phyloP scores from a whole-genome alignment of 2,329 filamentous ascomycete species.

The Botrytis sinoallii region DNA sequence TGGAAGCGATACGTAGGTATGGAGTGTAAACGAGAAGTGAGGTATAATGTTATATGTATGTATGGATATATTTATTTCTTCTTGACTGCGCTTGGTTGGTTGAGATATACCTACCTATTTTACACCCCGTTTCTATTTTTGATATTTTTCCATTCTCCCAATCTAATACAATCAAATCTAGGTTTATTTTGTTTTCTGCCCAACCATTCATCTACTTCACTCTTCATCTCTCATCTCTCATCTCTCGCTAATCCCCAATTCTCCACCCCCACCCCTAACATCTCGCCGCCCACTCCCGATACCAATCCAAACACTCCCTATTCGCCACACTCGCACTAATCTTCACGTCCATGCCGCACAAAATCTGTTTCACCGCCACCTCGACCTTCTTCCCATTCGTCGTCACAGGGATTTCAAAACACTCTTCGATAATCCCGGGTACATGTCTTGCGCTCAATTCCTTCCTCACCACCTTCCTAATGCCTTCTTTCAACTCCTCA shows the following conservation, averaged over 20 bases:
- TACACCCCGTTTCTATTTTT: neutral
- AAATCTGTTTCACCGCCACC: constrained; percentile 91
- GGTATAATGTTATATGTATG: neutral
- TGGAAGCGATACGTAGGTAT: neutral
- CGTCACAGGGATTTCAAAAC: constrained; percentile 78
- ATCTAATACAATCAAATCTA: neutral
- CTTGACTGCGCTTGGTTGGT: neutral
- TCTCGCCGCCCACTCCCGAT: constrained; percentile 65
- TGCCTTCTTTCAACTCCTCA: constrained; percentile 56
- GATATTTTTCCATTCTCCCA: neutral
- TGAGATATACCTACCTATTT: neutral
- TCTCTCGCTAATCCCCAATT: neutral
- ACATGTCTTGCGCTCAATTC: constrained; percentile 90
- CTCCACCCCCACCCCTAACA: constrained; percentile 14
- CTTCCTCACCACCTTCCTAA: constrained; percentile 66
- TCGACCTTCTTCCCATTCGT: constrained; percentile 98
- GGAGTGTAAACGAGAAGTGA: neutral
- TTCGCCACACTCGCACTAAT: constrained; percentile 94
- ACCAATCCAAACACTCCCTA: constrained; percentile 83
- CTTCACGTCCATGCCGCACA: constrained; percentile 82
- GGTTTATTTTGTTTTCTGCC: neutral
- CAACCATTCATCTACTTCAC: too few relatives aligned
- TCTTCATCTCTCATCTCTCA: neutral
- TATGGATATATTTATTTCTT: neutral
- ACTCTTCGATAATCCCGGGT: constrained; percentile 76